These are phyloP conservation scores for Chionographis japonica DNA, from an alignment of 106 monocot species.

Conservation along the genomic window DNA sequence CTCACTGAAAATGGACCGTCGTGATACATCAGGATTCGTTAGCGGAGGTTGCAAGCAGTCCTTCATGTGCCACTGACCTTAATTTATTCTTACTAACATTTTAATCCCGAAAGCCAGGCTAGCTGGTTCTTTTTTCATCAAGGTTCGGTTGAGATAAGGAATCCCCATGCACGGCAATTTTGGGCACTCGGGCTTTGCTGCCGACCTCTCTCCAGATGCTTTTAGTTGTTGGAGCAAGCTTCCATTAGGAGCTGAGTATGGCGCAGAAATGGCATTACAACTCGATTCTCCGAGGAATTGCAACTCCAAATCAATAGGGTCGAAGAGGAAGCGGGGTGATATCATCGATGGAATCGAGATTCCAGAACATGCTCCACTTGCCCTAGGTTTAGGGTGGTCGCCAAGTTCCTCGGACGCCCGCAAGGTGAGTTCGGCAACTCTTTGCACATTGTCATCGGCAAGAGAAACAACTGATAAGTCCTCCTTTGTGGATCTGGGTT, in stretches of 20 bases:
- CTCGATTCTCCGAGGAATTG: constrained; percentile 27
- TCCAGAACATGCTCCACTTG: constrained; percentile 13
- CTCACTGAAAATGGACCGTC: constrained; percentile 15
- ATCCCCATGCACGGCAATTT: constrained; percentile 19
- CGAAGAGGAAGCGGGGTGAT: constrained; percentile 46
- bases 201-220: constrained; percentile 1
- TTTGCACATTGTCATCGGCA: constrained; percentile 37
- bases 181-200: background rate
- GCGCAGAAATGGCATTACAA: constrained; percentile 12
- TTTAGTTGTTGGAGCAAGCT: background rate
- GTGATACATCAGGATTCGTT: constrained; percentile 29
- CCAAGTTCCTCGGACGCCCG: constrained; percentile 42
- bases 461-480: constrained; percentile 35
- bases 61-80: background rate
- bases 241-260: constrained; percentile 18
- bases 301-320: constrained; percentile 5
- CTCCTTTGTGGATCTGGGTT: constrained; percentile 31
- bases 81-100: constrained; percentile 4
- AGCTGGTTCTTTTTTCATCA: constrained; percentile 18
- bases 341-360: background rate
- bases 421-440: constrained; percentile 30
- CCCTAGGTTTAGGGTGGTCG: constrained; percentile 32
- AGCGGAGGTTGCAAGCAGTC: constrained; percentile 14
- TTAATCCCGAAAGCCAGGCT: constrained; percentile 22
- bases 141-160: constrained; percentile 11